Evolutionary conservation across 2,329 filamentous ascomycete species (phyloP).

Genomic region (Colletotrichum scovillei): DNA sequence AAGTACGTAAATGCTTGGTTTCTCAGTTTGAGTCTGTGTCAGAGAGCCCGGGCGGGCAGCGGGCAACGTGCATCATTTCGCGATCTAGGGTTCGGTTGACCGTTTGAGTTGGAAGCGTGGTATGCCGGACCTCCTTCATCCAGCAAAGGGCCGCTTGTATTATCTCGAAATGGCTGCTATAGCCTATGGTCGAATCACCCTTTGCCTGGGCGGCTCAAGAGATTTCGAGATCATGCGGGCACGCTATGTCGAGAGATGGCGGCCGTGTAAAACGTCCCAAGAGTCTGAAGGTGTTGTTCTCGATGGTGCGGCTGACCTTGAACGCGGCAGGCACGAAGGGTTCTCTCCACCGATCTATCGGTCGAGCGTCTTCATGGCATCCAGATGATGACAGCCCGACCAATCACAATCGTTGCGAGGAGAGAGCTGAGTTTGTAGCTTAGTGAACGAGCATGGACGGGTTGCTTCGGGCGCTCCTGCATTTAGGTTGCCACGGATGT

Average conservation of each 20-base stretch:
- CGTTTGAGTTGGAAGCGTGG: conserved; percentile 8
- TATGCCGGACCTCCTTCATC: not conserved
- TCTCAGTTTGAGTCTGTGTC: conserved; percentile 11
- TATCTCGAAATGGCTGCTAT: not conserved
- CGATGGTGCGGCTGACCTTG: not conserved
- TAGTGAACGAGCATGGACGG: not conserved
- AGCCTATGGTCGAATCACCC: not conserved
- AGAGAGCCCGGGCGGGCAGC: not conserved
- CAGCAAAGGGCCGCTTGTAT: not conserved
- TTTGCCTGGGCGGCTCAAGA: not conserved
- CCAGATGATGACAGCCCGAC: not conserved
- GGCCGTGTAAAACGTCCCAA: conserved; percentile 20
- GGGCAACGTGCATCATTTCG: conserved; percentile 17
- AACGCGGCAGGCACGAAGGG: not conserved
- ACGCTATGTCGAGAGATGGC: not conserved
- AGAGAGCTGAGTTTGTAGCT: not conserved
- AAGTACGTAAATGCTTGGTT: not conserved
- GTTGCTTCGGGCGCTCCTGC: not conserved
- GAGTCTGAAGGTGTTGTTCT: not conserved
- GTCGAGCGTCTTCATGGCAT: conserved; percentile 10
- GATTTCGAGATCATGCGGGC: not conserved
- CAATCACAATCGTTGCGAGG: not conserved
- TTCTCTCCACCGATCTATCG: not conserved
- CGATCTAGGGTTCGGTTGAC: conserved; percentile 27
- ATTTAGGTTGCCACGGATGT: not conserved